phyloP scores from a whole-genome alignment of 1,284 basidiomycete genomes.

The Apiotrichum gamsii region DNA sequence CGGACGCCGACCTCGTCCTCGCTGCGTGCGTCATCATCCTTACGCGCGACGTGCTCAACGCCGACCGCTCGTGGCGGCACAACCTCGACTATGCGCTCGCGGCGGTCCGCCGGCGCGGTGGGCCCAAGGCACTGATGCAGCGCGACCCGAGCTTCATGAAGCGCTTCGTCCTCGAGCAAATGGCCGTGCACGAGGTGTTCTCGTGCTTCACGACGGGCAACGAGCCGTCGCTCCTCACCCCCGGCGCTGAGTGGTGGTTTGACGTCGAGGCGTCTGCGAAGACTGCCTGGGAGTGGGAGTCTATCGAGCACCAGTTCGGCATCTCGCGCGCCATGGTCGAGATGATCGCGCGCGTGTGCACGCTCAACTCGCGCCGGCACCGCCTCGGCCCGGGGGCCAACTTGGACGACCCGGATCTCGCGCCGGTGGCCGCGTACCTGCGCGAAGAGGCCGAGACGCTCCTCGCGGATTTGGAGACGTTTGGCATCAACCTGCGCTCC shows the following conservation, averaged over 20 bases:
- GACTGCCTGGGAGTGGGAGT: slow-evolving; percentile 15
- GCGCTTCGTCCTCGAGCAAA: slow-evolving; percentile 22
- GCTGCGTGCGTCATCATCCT: slow-evolving; percentile 14
- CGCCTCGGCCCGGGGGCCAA: slow-evolving; percentile 3
- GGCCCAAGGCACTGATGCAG: slow-evolving; percentile 12
- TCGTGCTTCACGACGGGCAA: slow-evolving; percentile 16
- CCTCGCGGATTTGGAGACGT: slow-evolving; percentile 8
- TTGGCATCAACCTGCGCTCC: slow-evolving; percentile 5
- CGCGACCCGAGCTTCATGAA: slow-evolving; percentile 10
- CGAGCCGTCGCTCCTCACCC: slow-evolving; percentile 16
- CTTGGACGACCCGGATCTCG: slow-evolving; percentile 6
- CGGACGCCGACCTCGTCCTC: slow-evolving; percentile 9
- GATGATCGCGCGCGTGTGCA: slow-evolving; percentile 14
- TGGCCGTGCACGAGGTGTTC: slow-evolving; percentile 19
- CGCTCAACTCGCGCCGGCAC: slow-evolving; percentile 4
- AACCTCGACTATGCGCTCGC: slow-evolving; percentile 18
- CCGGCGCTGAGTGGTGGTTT: slow-evolving; percentile 16
- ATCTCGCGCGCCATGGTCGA: slow-evolving; percentile 17
- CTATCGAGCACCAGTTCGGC: slow-evolving; percentile 19
- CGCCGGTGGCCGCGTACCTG: slow-evolving; percentile 5
- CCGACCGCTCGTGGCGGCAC: slow-evolving; percentile 13
- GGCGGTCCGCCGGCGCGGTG: slow-evolving; percentile 11
- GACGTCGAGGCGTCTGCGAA: slow-evolving; percentile 6
- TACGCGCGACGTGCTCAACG: slow-evolving; percentile 17
- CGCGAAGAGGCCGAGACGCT: slow-evolving; percentile 3